phyloP scores from a whole-genome alignment of 225 moss, liverwort and hornwort species.

The Marchantia paleacea region DNA sequence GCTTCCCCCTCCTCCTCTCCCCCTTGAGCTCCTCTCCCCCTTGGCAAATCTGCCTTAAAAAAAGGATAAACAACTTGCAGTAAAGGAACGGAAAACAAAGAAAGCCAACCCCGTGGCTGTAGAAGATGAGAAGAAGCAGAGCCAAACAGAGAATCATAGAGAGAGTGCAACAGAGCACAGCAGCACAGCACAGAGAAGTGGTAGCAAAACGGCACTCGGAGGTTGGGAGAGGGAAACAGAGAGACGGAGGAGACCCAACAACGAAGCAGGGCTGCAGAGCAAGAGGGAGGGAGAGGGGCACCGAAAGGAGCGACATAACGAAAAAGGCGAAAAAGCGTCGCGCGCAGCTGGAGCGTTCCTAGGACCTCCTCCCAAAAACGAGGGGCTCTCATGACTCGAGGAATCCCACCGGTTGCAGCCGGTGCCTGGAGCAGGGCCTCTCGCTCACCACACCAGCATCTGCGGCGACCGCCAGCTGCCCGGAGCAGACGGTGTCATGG shows the following conservation, averaged over 20 bases:
- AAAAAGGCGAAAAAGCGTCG: background rate
- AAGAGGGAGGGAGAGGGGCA: background rate
- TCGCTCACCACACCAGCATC: background rate
- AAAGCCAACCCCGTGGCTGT: no score
- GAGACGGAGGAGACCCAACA: background rate
- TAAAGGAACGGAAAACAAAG: background rate
- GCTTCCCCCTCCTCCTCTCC: background rate
- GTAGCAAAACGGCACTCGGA: background rate
- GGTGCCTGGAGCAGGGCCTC: constrained; percentile 1
- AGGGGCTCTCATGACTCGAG: constrained; percentile 12
- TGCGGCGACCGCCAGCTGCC: background rate
- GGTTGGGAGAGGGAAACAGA: background rate
- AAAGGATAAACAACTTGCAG: background rate
- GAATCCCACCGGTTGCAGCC: background rate
- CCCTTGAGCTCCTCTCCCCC: background rate
- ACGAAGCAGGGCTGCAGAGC: background rate
- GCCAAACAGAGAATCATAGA: no score
- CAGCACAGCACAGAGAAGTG: background rate
- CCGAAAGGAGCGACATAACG: background rate
- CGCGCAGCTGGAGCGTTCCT: background rate
- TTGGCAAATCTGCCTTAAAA: background rate
- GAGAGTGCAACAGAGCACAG: no score
- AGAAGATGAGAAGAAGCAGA: no score
- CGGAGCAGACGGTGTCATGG: background rate
- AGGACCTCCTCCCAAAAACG: background rate